Evolutionary conservation across 139 green algal species (phyloP), one percentile per base, ranked within the genome.

Genomic region (Tetradesmus lagerheimii): DNA sequence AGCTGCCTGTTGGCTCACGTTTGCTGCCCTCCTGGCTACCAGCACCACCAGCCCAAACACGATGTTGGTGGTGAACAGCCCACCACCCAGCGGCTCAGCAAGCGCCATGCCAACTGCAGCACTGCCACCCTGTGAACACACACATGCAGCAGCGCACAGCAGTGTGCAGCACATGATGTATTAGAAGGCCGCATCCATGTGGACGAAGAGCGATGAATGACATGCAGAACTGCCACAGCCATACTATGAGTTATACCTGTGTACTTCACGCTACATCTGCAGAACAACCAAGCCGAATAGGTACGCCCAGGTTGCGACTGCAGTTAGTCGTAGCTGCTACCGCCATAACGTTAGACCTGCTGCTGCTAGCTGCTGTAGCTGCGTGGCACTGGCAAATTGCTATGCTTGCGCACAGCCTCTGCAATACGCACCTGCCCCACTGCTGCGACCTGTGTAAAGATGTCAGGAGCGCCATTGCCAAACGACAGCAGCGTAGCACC

Each of bases 401-500:
- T 50, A 50, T 50, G 43, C 43, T 50, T 50, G 43, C 43, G 8
- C 47, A 11, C 20, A 1, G 47, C 47, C 47, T n/a, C 47, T 62
- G 47, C 47, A n/a, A n/a, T n/a, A 77, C n/a, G 62, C 87, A 88
- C 90, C 82, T 80, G 74, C 0, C 29, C 67, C 4, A 93, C 75
- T 39, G 93, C 92, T 0, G 93, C 89, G 1, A 97, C 78, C 88
- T 95, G 92, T n/a, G 94, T 95, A 90, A 96, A 95, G n/a, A 95
- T 71, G 89, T 97, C 95, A 0, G 95, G 93, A 4, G 94, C 95
- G 14, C 95, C 95, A 89, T 96, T 96, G 71, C 94, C 95, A 78
- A 97, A 94, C 5, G 93, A 88, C 31, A 97, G 92, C 83, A 97
- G 90, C 16, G 94, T 96, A 15, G 93, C 95, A 1, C 95, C 95